These are phyloP conservation scores for Pythium phragmiticola DNA, from an alignment of 352 stramenopile species.

Conservation along the genomic window DNA sequence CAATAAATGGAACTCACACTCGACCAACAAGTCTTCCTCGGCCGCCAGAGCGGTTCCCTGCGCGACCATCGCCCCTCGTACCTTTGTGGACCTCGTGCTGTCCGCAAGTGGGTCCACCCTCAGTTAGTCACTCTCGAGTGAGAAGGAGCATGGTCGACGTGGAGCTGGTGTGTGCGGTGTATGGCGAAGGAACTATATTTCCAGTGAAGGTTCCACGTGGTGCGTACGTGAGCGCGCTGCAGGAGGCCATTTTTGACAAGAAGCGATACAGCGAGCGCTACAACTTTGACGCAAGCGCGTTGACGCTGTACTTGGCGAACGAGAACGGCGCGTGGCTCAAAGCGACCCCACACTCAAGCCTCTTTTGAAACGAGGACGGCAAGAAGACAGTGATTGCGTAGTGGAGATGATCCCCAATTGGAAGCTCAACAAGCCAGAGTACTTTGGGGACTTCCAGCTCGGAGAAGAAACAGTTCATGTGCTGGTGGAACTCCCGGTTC, in stretches of 20 bases:
- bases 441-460: not conserved
- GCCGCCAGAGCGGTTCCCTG: too few relatives aligned
- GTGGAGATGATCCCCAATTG: not conserved
- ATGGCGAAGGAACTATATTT: conserved; percentile 5
- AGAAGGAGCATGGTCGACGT: conserved; percentile 1
- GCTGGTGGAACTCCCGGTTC: not conserved
- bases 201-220: not conserved
- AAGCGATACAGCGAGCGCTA: not conserved
- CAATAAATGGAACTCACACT: too few relatives aligned
- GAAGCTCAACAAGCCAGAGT: not conserved
- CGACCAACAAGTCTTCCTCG: too few relatives aligned
- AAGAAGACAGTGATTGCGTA: conserved; percentile 23
- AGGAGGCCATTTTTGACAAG: not conserved
- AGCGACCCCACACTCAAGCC: conserved; percentile 15
- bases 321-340: conserved; percentile 22
- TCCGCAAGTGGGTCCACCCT: too few relatives aligned
- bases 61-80: too few relatives aligned
- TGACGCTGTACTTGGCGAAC: conserved; percentile 16
- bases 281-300: not conserved
- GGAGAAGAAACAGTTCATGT: not conserved
- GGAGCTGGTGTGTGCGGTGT: not conserved
- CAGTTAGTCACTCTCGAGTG: not conserved
- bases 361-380: conserved; percentile 23
- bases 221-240: not conserved
- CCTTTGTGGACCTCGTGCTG: too few relatives aligned